Conservation (phyloP, 345 rosid species). For the Cardamine occulta region DNA sequence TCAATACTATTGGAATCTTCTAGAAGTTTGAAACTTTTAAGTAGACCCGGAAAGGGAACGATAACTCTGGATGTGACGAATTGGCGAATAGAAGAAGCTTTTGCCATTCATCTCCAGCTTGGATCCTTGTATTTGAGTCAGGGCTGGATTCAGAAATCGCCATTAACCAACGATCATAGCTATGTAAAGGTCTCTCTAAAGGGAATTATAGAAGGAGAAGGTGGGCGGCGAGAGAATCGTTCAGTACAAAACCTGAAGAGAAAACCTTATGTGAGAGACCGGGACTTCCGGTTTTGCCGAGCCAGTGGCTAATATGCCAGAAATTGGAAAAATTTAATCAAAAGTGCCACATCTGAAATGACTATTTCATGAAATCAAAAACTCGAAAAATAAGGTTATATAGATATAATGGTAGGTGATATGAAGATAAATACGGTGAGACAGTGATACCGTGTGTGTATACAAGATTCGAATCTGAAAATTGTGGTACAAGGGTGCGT, state of each 20-base stretch:
- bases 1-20: conserved; percentile 37
- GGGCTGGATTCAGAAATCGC: conserved; percentile 37
- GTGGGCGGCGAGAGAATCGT: conserved; percentile 32
- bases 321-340: too few species aligned
- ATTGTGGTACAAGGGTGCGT: too few species aligned
- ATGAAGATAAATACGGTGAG: too few species aligned
- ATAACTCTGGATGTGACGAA: conserved; percentile 47
- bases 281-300: neutral
- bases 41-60: conserved; percentile 32
- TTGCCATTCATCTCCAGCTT: conserved; percentile 74
- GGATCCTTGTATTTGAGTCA: conserved; percentile 25
- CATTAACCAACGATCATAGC: conserved; percentile 46
- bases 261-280: neutral
- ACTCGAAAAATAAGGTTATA: too few species aligned
- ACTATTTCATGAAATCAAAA: too few species aligned
- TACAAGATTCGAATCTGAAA: too few species aligned
- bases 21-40: conserved; percentile 44
- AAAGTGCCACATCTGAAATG: too few species aligned
- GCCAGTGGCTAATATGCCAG: too few species aligned
- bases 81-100: conserved; percentile 55
- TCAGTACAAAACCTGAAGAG: conserved; percentile 26
- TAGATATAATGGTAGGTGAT: too few species aligned
- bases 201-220: conserved; percentile 3
- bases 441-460: too few species aligned
- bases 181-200: conserved; percentile 17